Base-by-base conservation (phyloP, 2,329 filamentous ascomycete genomes). In the Fusarium sp. region DNA sequence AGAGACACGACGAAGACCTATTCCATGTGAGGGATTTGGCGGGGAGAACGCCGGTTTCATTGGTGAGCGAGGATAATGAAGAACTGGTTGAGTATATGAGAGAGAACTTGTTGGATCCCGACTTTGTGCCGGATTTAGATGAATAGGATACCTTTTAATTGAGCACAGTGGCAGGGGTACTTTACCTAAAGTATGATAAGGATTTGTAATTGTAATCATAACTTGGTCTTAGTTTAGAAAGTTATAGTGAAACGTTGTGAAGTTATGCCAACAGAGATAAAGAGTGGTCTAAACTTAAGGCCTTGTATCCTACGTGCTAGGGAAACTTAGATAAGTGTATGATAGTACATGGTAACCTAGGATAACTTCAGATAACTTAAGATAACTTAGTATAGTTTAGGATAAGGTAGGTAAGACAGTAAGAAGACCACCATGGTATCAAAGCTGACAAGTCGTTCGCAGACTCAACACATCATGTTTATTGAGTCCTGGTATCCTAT, bases 361-460 rank as follows among this genome's bases (percentile, higher is more conserved):
- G 23, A 23, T 23, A 23, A 23, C 23, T 23, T 23, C 23, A 23
- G 23, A 23, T 23, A 23, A 23, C 23, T 23, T 23, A 23, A 23
- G 23, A 23, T 23, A 23, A 5, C 23, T 23, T 23, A 23, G 23
- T 23, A 23, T 23, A 23, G 23, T 23, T 23, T 23, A 23, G 23
- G 4, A 23, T 6, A 23, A 23, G 23, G 23, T 23, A 23, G 23
- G 23, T 23, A 23, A 23, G 23, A 23, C 23, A 23, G 23, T 23
- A 5, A 23, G 23, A 23, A 23, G 23, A 23, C 23, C 23, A 23
- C 83, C 81, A 46, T 88, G 83, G 32, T 85, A 86, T 33, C 83
- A 83, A 5, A 85, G 77, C 42, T 83, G 79, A 42, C 85, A 86
- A 1, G 83, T 76, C 17, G 71, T 64, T 4, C 71, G 63, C 6